A percentile compares a stretch with the other conserved stretches of the same genome.
Evolutionary conservation across 768 basidiomycete genomes (phyloP).

Genomic region (Panellus pusillus): DNA sequence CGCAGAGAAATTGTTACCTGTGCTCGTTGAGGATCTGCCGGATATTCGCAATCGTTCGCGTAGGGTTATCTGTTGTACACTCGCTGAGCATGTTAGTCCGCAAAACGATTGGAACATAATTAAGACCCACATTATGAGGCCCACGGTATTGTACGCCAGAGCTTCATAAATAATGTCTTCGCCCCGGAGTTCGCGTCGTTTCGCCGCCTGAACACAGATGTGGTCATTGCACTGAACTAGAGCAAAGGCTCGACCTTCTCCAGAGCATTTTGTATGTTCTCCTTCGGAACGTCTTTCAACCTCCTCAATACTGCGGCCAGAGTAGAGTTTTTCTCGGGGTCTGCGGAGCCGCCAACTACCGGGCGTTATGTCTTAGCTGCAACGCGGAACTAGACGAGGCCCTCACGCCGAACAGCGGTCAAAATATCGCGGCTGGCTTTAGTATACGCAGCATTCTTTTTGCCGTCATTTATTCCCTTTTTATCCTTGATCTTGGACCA

Average conservation of each 20-base stretch:
- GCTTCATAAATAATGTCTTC: slow-evolving; percentile 44
- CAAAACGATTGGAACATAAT: slow-evolving; percentile 8
- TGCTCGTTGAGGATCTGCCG: slow-evolving; percentile 36
- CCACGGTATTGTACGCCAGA: slow-evolving; percentile 40
- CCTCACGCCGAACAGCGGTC: slow-evolving; percentile 42
- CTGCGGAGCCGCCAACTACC: slow-evolving; percentile 41
- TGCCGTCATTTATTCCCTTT: slow-evolving; percentile 44
- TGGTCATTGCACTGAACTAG: not conserved
- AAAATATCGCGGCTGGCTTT: slow-evolving; percentile 43
- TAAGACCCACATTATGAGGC: slow-evolving; percentile 42
- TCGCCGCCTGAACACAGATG: slow-evolving; percentile 31
- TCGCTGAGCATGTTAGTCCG: slow-evolving; percentile 17
- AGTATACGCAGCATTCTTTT: slow-evolving; percentile 41
- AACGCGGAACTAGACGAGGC: slow-evolving; percentile 2
- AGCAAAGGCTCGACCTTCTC: slow-evolving; percentile 31
- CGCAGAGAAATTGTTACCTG: slow-evolving; percentile 29
- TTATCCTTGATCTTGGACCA: slow-evolving; percentile 56
- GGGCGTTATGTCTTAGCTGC: not conserved
- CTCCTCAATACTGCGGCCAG: slow-evolving; percentile 39
- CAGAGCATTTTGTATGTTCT: slow-evolving; percentile 47
- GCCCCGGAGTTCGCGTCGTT: slow-evolving; percentile 35
- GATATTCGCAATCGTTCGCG: slow-evolving; percentile 42
- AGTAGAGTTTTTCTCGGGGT: slow-evolving; percentile 41
- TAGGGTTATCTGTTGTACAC: slow-evolving; percentile 45
- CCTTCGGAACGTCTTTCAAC: slow-evolving; percentile 47